Conservation (phyloP, 345 rosid species). For the Eucalyptus polyanthemos region DNA sequence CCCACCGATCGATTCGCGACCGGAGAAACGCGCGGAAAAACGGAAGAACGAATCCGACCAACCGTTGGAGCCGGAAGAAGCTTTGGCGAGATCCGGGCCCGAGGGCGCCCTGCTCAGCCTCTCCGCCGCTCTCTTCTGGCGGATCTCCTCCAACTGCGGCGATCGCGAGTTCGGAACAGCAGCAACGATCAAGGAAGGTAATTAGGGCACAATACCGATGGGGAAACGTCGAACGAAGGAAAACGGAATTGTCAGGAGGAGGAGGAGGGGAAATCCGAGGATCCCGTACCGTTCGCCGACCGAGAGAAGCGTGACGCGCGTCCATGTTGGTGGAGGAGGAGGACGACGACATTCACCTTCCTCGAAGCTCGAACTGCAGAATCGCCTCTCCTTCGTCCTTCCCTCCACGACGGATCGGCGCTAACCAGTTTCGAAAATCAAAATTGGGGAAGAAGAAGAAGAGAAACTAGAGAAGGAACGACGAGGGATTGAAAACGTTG, state of each 20-base stretch:
- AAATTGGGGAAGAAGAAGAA: background rate
- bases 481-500: background rate
- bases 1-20: background rate
- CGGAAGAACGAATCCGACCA: background rate
- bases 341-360: background rate
- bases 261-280: background rate
- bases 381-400: background rate
- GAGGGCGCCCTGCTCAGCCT: constrained; percentile 67
- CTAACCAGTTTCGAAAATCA: background rate
- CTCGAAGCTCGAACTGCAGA: background rate
- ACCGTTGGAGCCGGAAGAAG: constrained; percentile 41
- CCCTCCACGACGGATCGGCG: background rate
- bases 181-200: background rate
- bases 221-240: background rate
- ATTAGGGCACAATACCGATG: background rate
- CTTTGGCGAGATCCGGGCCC: constrained; percentile 68
- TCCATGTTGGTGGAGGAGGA: constrained; percentile 25
- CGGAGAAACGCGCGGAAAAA: background rate
- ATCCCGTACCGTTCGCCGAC: constrained; percentile 77
- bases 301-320: constrained; percentile 74
- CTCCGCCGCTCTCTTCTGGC: constrained; percentile 90
- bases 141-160: constrained; percentile 79
- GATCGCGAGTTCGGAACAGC: background rate
- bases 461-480: background rate
- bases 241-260: background rate